Conservation (phyloP, 2,329 filamentous ascomycete species). For the Phaeosphaeriaceae sp. region DNA sequence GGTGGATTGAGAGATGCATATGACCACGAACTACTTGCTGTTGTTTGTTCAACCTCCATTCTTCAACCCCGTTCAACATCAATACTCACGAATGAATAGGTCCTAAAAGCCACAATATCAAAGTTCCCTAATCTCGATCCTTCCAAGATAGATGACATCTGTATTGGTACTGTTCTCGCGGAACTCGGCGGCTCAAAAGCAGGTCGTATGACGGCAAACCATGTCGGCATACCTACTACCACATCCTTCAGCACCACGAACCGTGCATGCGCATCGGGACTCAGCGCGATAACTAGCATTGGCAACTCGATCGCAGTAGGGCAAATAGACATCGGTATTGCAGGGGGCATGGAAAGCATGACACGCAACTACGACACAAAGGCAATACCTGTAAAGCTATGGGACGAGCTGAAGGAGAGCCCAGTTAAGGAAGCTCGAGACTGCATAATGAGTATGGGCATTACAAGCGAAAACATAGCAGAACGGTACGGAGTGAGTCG, state of each 20-base stretch:
- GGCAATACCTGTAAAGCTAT: conserved; percentile 84
- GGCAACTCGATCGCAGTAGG: conserved; percentile 78
- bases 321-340: conserved; percentile 75
- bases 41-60: conserved; percentile 49
- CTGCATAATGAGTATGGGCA: conserved; percentile 93
- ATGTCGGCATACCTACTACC: conserved; percentile 75
- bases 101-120: conserved; percentile 70
- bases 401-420: conserved; percentile 73
- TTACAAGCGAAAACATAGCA: conserved; percentile 89
- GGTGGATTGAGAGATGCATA: conserved; percentile 86
- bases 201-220: conserved; percentile 86
- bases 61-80: conserved; percentile 48
- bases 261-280: conserved; percentile 79
- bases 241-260: conserved; percentile 88
- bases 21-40: conserved; percentile 83
- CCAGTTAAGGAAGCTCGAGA: conserved; percentile 73
- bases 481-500: conserved; percentile 74
- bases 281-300: conserved; percentile 77
- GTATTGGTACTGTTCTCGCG: conserved; percentile 86
- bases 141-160: conserved; percentile 75
- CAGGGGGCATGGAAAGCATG: conserved; percentile 96
- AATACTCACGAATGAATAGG: conserved; percentile 34
- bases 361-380: conserved; percentile 84
- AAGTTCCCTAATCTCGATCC: conserved; percentile 76
- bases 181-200: conserved; percentile 92